Conservation (phyloP, 1,139 yeast genomes). For the Sugiyamaella sp. region DNA sequence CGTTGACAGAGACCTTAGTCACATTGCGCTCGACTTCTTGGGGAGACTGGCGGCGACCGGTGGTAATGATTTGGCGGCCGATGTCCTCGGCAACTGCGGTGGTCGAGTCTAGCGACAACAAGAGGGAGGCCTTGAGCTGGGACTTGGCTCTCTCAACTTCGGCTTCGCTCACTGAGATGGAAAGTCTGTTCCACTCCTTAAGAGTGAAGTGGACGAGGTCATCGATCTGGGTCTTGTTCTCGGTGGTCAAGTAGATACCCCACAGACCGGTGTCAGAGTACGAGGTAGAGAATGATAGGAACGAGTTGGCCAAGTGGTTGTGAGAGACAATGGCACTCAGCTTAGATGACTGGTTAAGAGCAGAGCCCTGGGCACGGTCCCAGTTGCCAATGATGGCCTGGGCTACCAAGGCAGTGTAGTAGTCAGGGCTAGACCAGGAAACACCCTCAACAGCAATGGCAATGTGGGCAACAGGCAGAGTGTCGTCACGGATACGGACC, state of each 20-base stretch:
- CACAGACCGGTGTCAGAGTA: constrained; percentile 97
- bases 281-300: constrained; percentile 95
- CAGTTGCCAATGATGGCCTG: constrained; percentile 97
- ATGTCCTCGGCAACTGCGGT: constrained; percentile 97
- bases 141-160: constrained; percentile 95
- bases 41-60: constrained; percentile 88
- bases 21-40: constrained; percentile 89
- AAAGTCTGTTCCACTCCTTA: constrained; percentile 87
- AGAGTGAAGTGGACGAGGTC: constrained; percentile 71
- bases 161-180: constrained; percentile 75
- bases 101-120: constrained; percentile 88
- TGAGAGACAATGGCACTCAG: constrained; percentile 77
- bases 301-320: constrained; percentile 83
- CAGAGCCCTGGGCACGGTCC: constrained; percentile 92
- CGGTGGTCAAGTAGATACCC: constrained; percentile 94
- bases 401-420: constrained; percentile 92
- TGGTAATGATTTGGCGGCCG: constrained; percentile 94
- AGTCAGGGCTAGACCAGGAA: constrained; percentile 95
- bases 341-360: constrained; percentile 86
- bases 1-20: constrained; percentile 74
- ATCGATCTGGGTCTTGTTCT: constrained; percentile 66
- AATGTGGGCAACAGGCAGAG: constrained; percentile 86
- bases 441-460: constrained; percentile 98
- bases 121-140: constrained; percentile 87
- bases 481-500: constrained; percentile 76